Conservation (phyloP, 345 rosid genomes). For the Euphorbia tirucalli region DNA sequence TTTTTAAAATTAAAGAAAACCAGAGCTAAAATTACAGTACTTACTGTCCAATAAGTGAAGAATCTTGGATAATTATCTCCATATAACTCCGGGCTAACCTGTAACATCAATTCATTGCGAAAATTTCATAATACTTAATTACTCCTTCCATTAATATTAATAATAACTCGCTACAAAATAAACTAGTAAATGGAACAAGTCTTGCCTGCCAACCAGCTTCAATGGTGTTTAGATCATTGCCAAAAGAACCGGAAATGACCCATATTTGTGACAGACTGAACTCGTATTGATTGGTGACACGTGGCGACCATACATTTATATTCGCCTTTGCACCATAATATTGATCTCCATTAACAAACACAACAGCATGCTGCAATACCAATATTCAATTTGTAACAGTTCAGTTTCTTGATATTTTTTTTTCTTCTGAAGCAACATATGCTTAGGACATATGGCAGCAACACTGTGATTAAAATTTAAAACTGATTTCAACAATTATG, state of each 20-base stretch:
- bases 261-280: constrained; percentile 37
- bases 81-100: constrained; percentile 36
- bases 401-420: background rate
- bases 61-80: constrained; percentile 36
- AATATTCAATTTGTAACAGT: too few species aligned
- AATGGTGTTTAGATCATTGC: constrained; percentile 34
- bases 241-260: constrained; percentile 38
- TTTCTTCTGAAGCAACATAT: too few species aligned
- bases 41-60: constrained; percentile 39
- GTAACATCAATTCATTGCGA: background rate
- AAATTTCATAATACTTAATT: too few species aligned
- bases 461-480: too few species aligned
- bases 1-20: background rate
- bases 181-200: background rate
- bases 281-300: constrained; percentile 22
- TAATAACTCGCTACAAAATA: too few species aligned
- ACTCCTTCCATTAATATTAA: too few species aligned
- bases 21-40: background rate
- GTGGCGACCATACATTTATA: constrained; percentile 35
- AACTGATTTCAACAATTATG: background rate
- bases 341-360: constrained; percentile 35
- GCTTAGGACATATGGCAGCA: constrained; percentile 9
- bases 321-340: constrained; percentile 37
- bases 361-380: constrained; percentile 32
- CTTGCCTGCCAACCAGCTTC: constrained; percentile 44